Evolutionary conservation across 2,329 filamentous ascomycete species (phyloP).

Genomic region (Epichloe brachyelytri): DNA sequence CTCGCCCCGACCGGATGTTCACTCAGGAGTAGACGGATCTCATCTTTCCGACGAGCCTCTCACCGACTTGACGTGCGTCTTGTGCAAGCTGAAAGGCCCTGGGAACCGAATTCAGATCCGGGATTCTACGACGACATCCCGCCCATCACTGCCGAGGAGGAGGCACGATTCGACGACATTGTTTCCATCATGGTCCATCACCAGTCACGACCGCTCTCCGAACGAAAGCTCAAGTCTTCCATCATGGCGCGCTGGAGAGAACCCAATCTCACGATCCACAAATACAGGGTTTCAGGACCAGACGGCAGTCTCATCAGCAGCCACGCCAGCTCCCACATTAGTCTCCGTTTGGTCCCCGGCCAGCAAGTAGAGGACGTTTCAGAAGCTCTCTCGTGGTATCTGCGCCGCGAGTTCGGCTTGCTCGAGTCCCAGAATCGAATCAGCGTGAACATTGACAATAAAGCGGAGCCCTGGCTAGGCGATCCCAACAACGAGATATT

Average conservation of each 20-base stretch:
- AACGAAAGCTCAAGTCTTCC: constrained; percentile 63
- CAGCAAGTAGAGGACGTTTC: constrained; percentile 77
- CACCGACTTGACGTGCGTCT: constrained; percentile 74
- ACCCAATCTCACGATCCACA: constrained; percentile 85
- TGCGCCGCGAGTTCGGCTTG: constrained; percentile 56
- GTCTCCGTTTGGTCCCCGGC: constrained; percentile 82
- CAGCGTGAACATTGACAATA: constrained; percentile 75
- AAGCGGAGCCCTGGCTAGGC: constrained; percentile 91
- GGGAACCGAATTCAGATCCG: constrained; percentile 71
- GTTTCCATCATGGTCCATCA: constrained; percentile 60
- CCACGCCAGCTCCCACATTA: constrained; percentile 77
- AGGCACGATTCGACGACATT: constrained; percentile 73
- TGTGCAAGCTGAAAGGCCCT: constrained; percentile 69
- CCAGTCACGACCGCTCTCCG: constrained; percentile 46
- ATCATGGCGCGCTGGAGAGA: constrained; percentile 94
- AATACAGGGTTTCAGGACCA: constrained; percentile 83
- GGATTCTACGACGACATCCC: constrained; percentile 81
- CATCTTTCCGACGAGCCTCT: constrained; percentile 80
- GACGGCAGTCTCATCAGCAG: constrained; percentile 87
- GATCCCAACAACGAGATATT: constrained; percentile 88
- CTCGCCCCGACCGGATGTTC: constrained; percentile 74
- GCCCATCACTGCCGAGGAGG: constrained; percentile 60
- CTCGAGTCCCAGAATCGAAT: constrained; percentile 74
- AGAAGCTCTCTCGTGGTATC: constrained; percentile 49
- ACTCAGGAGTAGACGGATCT: constrained; percentile 94